Evolutionary conservation across 2,329 filamentous ascomycete species (phyloP).

Genomic region (Fusarium scirpi): DNA sequence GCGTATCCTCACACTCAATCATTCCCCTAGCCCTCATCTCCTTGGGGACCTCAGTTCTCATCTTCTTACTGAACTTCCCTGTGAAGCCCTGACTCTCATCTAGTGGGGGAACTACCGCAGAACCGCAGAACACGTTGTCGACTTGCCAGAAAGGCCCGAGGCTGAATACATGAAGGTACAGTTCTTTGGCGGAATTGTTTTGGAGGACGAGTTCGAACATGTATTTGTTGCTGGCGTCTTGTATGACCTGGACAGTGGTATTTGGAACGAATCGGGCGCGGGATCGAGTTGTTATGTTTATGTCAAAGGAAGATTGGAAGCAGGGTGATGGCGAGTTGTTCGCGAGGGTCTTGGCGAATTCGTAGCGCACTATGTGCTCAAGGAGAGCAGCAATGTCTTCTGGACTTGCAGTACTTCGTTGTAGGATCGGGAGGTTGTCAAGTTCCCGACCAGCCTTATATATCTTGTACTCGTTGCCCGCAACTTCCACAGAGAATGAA

Average conservation of each 20-base stretch:
- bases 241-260: background rate
- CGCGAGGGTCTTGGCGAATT: background rate
- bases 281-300: background rate
- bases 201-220: background rate
- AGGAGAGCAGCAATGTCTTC: background rate
- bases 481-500: fast-evolving
- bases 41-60: constrained; percentile 2
- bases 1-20: constrained; percentile 3
- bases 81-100: background rate
- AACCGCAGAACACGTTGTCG: background rate
- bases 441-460: background rate
- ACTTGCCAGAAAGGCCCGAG: constrained; percentile 14
- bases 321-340: background rate
- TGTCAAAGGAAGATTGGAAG: background rate
- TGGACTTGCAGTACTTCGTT: background rate
- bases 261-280: background rate
- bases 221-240: background rate
- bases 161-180: constrained; percentile 10
- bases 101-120: background rate
- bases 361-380: constrained; percentile 9
- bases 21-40: background rate
- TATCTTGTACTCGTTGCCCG: background rate
- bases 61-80: background rate
- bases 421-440: background rate
- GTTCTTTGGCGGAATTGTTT: background rate